phyloP scores from a whole-genome alignment of 306 rosid species.

The Boehmeria nivea region DNA sequence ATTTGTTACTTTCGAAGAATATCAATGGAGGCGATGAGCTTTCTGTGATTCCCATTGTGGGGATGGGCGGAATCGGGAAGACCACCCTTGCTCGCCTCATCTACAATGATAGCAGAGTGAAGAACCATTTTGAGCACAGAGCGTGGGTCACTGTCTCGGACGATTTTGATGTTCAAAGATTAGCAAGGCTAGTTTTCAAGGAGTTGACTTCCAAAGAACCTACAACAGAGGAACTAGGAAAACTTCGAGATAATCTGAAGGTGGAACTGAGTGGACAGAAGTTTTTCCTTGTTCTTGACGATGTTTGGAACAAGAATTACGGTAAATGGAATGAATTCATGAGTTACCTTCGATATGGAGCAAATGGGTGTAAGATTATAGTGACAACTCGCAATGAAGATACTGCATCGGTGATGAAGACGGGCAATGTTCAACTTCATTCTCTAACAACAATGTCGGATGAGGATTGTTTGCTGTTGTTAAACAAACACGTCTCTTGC shows the following conservation, averaged over 20 bases:
- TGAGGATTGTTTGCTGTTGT: constrained; percentile 19
- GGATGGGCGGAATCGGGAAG: constrained; percentile 20
- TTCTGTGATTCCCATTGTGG: constrained; percentile 16
- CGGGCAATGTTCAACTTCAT: background rate
- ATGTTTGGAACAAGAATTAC: constrained; percentile 22
- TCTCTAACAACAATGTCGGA: background rate
- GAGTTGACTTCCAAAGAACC: background rate
- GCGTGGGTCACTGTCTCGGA: constrained; percentile 14
- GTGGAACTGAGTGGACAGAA: too few species aligned
- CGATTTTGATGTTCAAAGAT: background rate
- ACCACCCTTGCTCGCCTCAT: constrained; percentile 14
- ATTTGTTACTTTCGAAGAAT: background rate
- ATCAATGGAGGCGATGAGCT: background rate
- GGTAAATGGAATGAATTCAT: constrained; percentile 7
- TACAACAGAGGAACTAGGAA: background rate
- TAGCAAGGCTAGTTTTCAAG: background rate
- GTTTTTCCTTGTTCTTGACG: constrained; percentile 21
- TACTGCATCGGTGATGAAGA: constrained; percentile 16
- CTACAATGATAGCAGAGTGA: constrained; percentile 1
- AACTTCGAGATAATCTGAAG: too few species aligned
- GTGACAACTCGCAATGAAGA: constrained; percentile 20
- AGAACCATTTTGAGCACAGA: constrained; percentile 4
- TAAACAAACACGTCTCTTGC: constrained; percentile 10
- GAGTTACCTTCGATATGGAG: constrained; percentile 3
- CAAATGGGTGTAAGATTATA: constrained; percentile 18